These are phyloP conservation scores for Mrakiaceae sp. DNA, from an alignment of 1,284 basidiomycete genomes.

Conservation along the genomic window DNA sequence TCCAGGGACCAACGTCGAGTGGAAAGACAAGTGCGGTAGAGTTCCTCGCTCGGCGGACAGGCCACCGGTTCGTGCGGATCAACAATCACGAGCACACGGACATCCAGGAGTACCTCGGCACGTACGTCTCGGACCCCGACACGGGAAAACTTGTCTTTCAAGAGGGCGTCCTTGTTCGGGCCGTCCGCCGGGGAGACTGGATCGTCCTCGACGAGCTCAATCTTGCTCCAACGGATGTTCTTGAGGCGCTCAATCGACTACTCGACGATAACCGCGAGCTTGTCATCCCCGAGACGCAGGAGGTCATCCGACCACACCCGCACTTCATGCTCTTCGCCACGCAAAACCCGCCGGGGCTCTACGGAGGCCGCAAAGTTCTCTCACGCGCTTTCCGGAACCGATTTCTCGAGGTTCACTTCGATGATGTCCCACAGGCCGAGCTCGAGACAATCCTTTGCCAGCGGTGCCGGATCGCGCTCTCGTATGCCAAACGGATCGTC, in stretches of 20 bases:
- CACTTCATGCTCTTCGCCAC: constrained; percentile 98
- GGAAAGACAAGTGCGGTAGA: constrained; percentile 97
- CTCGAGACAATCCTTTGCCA: constrained; percentile 86
- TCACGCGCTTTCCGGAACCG: constrained; percentile 95
- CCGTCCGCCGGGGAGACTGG: constrained; percentile 88
- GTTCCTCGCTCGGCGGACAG: constrained; percentile 85
- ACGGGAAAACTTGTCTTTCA: constrained; percentile 90
- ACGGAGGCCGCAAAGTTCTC: constrained; percentile 88
- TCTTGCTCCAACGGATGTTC: constrained; percentile 91
- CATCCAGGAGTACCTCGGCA: constrained; percentile 96
- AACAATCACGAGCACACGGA: constrained; percentile 99
- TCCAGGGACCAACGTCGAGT: constrained; percentile 95
- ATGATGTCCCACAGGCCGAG: constrained; percentile 89
- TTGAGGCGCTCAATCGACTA: constrained; percentile 92
- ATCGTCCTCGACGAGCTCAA: constrained; percentile 98
- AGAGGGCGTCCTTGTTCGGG: constrained; percentile 87
- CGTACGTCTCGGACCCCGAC: constrained; percentile 83
- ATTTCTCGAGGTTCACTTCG: constrained; percentile 97
- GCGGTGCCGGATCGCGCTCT: constrained; percentile 79
- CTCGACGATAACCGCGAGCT: constrained; percentile 97
- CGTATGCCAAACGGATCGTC: constrained; percentile 84
- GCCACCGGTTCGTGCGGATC: constrained; percentile 93
- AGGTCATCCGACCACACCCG: constrained; percentile 85
- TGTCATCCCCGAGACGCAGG: constrained; percentile 90
- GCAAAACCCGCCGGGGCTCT: constrained; percentile 96